A percentile compares a stretch with the other conserved stretches of the same genome.
Conservation (phyloP, 2,329 filamentous ascomycete species). For the Aureobasidium sp. region DNA sequence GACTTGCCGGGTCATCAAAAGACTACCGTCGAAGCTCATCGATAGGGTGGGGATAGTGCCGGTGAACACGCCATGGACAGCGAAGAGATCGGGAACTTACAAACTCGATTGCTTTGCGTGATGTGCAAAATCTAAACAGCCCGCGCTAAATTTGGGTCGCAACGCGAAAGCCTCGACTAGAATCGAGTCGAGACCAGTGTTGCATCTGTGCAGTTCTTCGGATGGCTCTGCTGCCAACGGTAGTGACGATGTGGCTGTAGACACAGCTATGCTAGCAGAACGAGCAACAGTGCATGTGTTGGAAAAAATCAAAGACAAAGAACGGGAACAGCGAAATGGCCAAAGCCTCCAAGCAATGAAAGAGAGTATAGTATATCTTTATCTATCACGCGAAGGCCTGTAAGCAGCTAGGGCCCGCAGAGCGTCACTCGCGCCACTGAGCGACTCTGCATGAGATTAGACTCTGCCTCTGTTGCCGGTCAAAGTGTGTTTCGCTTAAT, state of each 20-base stretch:
- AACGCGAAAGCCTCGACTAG: not conserved
- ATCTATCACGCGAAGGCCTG: not conserved
- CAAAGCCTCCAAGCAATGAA: not conserved
- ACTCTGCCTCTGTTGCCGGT: not conserved
- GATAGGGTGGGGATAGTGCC: not conserved
- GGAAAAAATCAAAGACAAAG: not conserved
- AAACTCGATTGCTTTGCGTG: not conserved
- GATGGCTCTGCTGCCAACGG: not conserved
- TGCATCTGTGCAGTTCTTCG: not conserved
- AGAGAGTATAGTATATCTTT: not conserved
- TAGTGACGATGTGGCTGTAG: not conserved
- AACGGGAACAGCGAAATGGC: not conserved
- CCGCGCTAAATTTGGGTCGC: not conserved
- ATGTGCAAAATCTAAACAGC: not conserved
- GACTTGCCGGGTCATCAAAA: not conserved
- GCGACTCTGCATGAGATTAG: not conserved
- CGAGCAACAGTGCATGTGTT: not conserved
- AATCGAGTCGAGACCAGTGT: not conserved
- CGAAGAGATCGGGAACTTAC: slow-evolving; percentile 2
- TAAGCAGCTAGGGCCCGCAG: not conserved
- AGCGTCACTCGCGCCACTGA: not conserved
- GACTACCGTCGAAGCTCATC: not conserved
- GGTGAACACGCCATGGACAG: not conserved
- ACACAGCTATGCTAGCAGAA: not conserved
- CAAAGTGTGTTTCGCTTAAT: not conserved